Evolutionary conservation across 2,329 filamentous ascomycete species (phyloP).

Genomic region (Penicillium sp.): DNA sequence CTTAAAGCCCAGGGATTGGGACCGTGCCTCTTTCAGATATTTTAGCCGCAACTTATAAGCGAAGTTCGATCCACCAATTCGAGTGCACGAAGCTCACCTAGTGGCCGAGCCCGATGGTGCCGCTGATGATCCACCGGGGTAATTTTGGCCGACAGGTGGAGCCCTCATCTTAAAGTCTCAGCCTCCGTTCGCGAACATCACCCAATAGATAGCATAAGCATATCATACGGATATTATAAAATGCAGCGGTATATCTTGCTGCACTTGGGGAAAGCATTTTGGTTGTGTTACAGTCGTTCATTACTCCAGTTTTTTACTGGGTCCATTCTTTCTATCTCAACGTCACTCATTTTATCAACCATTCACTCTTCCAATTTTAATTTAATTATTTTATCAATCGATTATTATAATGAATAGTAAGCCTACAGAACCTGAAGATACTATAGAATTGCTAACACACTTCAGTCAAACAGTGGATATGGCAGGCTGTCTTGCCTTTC

Average conservation of each 20-base stretch:
- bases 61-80: background rate
- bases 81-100: background rate
- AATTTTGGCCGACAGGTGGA: constrained; percentile 6
- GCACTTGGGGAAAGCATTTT: background rate
- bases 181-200: background rate
- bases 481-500: background rate
- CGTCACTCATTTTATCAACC: background rate
- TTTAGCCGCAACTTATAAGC: background rate
- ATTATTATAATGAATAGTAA: background rate
- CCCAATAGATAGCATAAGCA: background rate
- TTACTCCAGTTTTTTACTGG: constrained; percentile 4
- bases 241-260: background rate
- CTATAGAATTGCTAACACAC: background rate
- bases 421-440: background rate
- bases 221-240: background rate
- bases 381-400: background rate
- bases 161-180: constrained; percentile 2
- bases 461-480: background rate
- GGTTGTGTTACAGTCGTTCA: background rate
- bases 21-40: background rate
- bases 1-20: background rate
- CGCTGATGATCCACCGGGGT: constrained; percentile 1
- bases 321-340: constrained; percentile 1
- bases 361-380: background rate
- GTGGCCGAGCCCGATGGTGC: background rate